These are phyloP conservation scores for Melanomma pulvis-pyrius DNA, from an alignment of 495 filamentous ascomycete genomes.

Conservation along the genomic window DNA sequence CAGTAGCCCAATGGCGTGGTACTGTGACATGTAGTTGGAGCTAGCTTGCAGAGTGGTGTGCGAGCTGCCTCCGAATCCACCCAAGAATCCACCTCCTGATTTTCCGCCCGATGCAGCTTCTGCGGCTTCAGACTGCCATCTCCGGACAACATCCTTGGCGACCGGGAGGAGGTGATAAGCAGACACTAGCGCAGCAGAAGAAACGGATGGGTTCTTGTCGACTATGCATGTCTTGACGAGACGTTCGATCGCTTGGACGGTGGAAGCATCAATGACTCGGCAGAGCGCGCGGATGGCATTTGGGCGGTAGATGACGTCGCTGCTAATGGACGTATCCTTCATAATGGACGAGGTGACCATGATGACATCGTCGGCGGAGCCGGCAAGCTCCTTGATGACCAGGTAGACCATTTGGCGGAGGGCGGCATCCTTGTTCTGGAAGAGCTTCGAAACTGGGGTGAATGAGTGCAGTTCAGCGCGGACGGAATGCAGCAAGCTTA, in stretches of 20 bases:
- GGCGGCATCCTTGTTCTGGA: conserved; percentile 98
- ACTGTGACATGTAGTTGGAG: conserved; percentile 93
- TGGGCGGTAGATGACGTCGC: conserved; percentile 90
- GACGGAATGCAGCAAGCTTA: conserved; percentile 1
- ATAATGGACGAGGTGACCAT: conserved; percentile 97
- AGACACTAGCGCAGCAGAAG: conserved; percentile 93
- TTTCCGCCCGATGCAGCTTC: conserved; percentile 91
- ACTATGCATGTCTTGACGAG: conserved; percentile 99
- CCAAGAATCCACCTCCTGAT: conserved; percentile 81
- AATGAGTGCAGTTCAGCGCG: conserved; percentile 1
- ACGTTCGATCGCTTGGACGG: conserved; percentile 96
- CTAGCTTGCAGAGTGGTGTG: conserved; percentile 67
- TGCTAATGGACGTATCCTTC: conserved; percentile 97
- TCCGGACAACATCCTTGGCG: conserved; percentile 89
- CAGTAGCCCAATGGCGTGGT: conserved; percentile 95
- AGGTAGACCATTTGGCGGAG: conserved; percentile 99
- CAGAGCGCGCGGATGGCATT: conserved; percentile 97
- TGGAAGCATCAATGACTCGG: conserved; percentile 97
- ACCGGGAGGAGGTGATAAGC: conserved; percentile 98
- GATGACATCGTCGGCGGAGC: conserved; percentile 97
- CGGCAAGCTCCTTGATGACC: conserved; percentile 89
- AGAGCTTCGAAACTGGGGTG: conserved; percentile 79
- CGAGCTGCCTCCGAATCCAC: conserved; percentile 79
- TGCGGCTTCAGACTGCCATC: conserved; percentile 99
- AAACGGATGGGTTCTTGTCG: conserved; percentile 97